A percentile compares a stretch with the other conserved stretches of the same genome.
Conservation (phyloP, 768 basidiomycete genomes). For the Lactarius psammicola region DNA sequence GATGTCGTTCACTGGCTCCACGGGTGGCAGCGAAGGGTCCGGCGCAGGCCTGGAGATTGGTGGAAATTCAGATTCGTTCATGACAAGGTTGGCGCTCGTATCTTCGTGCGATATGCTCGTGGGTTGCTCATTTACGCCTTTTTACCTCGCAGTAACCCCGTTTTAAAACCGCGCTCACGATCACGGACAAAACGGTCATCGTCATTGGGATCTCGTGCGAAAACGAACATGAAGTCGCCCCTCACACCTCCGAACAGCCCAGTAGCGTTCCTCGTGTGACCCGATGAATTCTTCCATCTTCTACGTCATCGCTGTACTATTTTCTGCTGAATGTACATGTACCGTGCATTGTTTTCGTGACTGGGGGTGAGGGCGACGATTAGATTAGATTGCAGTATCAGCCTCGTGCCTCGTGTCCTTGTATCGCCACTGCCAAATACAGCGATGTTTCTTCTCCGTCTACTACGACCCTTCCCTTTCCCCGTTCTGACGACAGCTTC, state of each 20-base stretch:
- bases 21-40: conserved; percentile 9
- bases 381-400: conserved; percentile 12
- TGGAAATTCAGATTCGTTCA: conserved; percentile 18
- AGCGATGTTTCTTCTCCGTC: conserved; percentile 15
- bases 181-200: conserved; percentile 20
- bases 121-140: conserved; percentile 20
- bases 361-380: background rate
- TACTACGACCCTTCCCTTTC: background rate
- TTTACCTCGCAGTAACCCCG: conserved; percentile 17
- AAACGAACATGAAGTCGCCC: conserved; percentile 16
- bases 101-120: conserved; percentile 12
- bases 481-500: conserved; percentile 1
- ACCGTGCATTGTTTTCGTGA: background rate
- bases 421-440: conserved; percentile 24
- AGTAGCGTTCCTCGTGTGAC: conserved; percentile 14
- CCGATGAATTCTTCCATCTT: conserved; percentile 1
- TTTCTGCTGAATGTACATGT: background rate
- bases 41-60: conserved; percentile 17
- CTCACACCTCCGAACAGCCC: conserved; percentile 26
- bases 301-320: background rate
- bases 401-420: conserved; percentile 21
- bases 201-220: conserved; percentile 16
- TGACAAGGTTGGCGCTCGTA: conserved; percentile 19
- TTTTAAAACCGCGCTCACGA: conserved; percentile 24
- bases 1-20: conserved; percentile 26